A percentile compares a stretch with the other conserved stretches of the same genome.
Conservation (phyloP, 208 protist species). For the Novymonas esmeraldas region DNA sequence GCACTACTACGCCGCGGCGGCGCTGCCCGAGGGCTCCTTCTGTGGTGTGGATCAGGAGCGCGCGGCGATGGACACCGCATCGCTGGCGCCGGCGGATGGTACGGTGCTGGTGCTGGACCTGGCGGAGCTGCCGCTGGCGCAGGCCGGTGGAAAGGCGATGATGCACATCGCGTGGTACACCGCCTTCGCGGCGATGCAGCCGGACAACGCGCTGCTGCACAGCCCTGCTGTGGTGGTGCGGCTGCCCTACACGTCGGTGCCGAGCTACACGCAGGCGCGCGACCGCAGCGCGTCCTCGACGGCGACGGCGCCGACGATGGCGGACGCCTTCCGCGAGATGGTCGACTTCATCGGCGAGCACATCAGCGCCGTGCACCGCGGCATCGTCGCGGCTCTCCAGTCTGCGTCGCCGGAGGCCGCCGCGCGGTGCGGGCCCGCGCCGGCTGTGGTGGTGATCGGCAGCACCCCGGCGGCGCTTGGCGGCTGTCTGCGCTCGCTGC, state of each 20-base stretch:
- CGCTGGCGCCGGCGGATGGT: background rate
- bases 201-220: slow-evolving; percentile 32
- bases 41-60: background rate
- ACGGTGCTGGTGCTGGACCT: slow-evolving; percentile 68
- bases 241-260: slow-evolving; percentile 55
- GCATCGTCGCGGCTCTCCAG: slow-evolving; percentile 20
- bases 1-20: slow-evolving; percentile 56
- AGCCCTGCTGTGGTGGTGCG: slow-evolving; percentile 53
- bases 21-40: slow-evolving; percentile 14
- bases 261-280: slow-evolving; percentile 17
- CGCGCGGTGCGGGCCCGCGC: slow-evolving; percentile 2
- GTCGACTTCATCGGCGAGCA: slow-evolving; percentile 73
- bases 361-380: slow-evolving; percentile 33
- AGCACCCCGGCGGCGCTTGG: slow-evolving; percentile 18
- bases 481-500: slow-evolving; percentile 3
- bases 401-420: slow-evolving; percentile 8
- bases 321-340: slow-evolving; percentile 31
- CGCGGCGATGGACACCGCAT: background rate
- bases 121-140: slow-evolving; percentile 28
- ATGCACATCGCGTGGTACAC: slow-evolving; percentile 63
- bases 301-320: slow-evolving; percentile 14
- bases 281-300: background rate
- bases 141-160: slow-evolving; percentile 27
- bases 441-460: slow-evolving; percentile 32
- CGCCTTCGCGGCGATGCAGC: slow-evolving; percentile 56